Evolutionary conservation across 495 filamentous ascomycete species (phyloP).

Genomic region (Hypoxylon cercidicola): DNA sequence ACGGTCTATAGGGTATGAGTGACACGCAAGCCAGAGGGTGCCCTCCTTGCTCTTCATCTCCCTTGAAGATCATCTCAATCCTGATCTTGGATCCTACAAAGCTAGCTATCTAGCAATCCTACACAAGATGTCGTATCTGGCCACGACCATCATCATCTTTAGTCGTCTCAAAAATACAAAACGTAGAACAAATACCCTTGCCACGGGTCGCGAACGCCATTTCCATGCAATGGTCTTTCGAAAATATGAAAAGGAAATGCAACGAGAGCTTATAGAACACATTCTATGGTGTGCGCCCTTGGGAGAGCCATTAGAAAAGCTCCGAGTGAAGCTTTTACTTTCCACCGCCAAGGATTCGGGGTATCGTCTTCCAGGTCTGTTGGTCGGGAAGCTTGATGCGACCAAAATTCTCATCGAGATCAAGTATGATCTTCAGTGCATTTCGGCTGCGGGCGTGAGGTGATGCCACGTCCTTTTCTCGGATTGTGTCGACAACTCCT

Average conservation of each 20-base stretch:
- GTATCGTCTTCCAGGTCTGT: slow-evolving; percentile 60
- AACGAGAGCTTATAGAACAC: slow-evolving; percentile 21
- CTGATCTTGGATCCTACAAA: slow-evolving; percentile 23
- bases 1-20: slow-evolving; percentile 36
- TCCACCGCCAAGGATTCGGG: slow-evolving; percentile 51
- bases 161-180: slow-evolving; percentile 25
- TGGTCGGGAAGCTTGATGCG: slow-evolving; percentile 66
- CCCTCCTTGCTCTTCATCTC: slow-evolving; percentile 20
- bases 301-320: not conserved
- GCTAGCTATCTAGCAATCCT: slow-evolving; percentile 10
- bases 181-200: slow-evolving; percentile 27
- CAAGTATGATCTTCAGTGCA: slow-evolving; percentile 95
- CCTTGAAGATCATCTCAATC: slow-evolving; percentile 20
- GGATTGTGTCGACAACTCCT: slow-evolving; percentile 50
- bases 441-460: slow-evolving; percentile 89
- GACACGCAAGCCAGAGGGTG: slow-evolving; percentile 18
- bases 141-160: slow-evolving; percentile 17
- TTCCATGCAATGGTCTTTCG: slow-evolving; percentile 40
- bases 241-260: slow-evolving; percentile 21
- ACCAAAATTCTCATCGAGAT: slow-evolving; percentile 92
- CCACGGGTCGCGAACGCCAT: slow-evolving; percentile 43
- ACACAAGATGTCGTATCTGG: slow-evolving; percentile 38
- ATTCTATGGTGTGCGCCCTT: slow-evolving; percentile 31
- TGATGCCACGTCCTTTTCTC: slow-evolving; percentile 69
- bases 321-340: not conserved